Base-by-base conservation (phyloP, 2,329 filamentous ascomycete genomes). In the Pseudogymnoascus sp. region DNA sequence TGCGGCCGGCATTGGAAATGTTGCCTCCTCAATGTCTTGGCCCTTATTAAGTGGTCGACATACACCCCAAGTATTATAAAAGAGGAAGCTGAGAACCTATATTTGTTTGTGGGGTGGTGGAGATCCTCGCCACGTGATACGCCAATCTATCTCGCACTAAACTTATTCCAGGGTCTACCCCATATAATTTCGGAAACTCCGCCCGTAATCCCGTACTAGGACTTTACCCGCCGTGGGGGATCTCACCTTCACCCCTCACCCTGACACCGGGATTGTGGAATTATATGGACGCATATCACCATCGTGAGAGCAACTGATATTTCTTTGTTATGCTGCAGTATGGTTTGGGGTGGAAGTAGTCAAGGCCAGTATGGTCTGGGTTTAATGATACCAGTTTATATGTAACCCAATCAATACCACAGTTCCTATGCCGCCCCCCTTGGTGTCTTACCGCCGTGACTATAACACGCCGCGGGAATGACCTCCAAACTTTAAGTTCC, bases 121-220 rank as follows among this genome's bases (percentile, higher is more conserved):
- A 46, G 42, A 25, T 46, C 42, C 14, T 7, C 21, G 7, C 9
- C 43, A 49, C 43, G 43, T 49, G 43, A 49, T 49, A 28, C 43
- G 23, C 23, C 43, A 28, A 28, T 28, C 14, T 12, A n/a, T n/a
- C 14, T 14, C n/a, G 7, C 23, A 28, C 46, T 53, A 53, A 28
- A 31, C 46, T n/a, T 8, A 28, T 31, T 53, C 28, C 23, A 16
- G 46, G 12, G 14, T 53, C 25, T 53, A 53, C 46, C 46, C 43
- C 46, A 53, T 25, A 53, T n/a, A 53, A 31, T 53, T 53, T 53
- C 49, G 49, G 49, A 34, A 56, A 56, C 28, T 56, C 49, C 49
- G 49, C 49, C 49, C 49, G 28, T 56, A 56, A 56, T 56, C 12
- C 49, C 49, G 49, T 56, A 36, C 28, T 56, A 56, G 49, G 28